phyloP scores from a whole-genome alignment of 192 early-diverging fungal species.

The Linnemannia schmuckeri region DNA sequence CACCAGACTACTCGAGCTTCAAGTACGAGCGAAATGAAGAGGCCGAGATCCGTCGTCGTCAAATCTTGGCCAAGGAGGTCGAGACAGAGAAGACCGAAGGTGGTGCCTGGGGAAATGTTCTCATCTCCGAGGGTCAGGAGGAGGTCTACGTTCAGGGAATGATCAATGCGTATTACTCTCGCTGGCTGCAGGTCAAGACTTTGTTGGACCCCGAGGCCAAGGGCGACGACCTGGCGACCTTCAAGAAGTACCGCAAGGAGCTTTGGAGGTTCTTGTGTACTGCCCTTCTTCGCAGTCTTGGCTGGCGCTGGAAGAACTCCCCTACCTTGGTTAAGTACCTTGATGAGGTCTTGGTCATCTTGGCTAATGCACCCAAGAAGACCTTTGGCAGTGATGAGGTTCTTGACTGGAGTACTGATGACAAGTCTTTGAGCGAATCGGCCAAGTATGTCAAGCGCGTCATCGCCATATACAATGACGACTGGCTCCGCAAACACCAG shows the following conservation, averaged over 20 bases:
- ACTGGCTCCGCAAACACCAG: slow-evolving; percentile 23
- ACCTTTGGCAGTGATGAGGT: slow-evolving; percentile 24
- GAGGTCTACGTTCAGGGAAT: slow-evolving; percentile 21
- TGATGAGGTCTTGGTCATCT: slow-evolving; percentile 13
- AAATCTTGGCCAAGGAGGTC: slow-evolving; percentile 4
- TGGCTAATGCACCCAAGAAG: slow-evolving; percentile 13
- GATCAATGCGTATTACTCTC: slow-evolving; percentile 18
- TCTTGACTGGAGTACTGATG: slow-evolving; percentile 22
- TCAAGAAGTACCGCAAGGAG: slow-evolving; percentile 5
- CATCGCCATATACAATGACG: not conserved
- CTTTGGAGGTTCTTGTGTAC: slow-evolving; percentile 21
- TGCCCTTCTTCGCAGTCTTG: not conserved
- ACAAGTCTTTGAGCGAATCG: not conserved
- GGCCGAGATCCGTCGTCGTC: slow-evolving; percentile 15
- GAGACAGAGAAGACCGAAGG: slow-evolving; percentile 21
- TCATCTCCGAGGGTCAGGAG: slow-evolving; percentile 28
- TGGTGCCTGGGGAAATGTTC: slow-evolving; percentile 15
- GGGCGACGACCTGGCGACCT: slow-evolving; percentile 24
- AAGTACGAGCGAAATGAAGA: slow-evolving; percentile 31
- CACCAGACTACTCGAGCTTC: slow-evolving; percentile 9
- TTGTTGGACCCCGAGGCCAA: slow-evolving; percentile 27
- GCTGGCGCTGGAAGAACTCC: slow-evolving; percentile 48
- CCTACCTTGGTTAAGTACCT: slow-evolving; percentile 30
- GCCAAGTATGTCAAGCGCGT: slow-evolving; percentile 8
- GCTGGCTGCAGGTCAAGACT: slow-evolving; percentile 35